These are phyloP conservation scores for Scopulariopsis brevicaulis DNA, from an alignment of 2,329 filamentous ascomycete genomes.

Conservation along the genomic window DNA sequence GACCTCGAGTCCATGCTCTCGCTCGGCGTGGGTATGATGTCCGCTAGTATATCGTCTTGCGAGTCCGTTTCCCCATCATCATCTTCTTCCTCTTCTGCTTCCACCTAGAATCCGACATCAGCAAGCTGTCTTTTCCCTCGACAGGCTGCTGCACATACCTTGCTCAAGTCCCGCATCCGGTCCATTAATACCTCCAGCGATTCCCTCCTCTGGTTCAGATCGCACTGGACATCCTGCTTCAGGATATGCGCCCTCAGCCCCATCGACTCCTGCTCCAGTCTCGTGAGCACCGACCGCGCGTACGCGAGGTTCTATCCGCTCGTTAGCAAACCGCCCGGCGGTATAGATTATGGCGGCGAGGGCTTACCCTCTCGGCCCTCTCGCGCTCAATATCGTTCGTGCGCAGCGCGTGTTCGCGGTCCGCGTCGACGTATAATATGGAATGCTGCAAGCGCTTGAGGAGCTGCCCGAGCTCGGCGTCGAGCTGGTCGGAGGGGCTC, in stretches of 20 bases:
- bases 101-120: neutral
- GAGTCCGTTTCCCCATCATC: constrained; percentile 32
- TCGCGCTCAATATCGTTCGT: constrained; percentile 6
- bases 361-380: constrained; percentile 3
- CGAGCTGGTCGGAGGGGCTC: constrained; percentile 15
- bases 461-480: constrained; percentile 48
- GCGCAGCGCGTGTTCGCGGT: constrained; percentile 29
- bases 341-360: neutral
- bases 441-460: constrained; percentile 54
- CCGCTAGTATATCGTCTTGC: constrained; percentile 42
- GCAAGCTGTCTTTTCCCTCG: neutral
- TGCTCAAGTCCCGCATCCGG: constrained; percentile 55
- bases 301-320: constrained; percentile 46
- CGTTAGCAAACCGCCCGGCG: constrained; percentile 5
- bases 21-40: constrained; percentile 42
- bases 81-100: constrained; percentile 15
- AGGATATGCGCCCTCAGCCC: constrained; percentile 36
- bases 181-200: constrained; percentile 54
- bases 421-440: constrained; percentile 49
- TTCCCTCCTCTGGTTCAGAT: constrained; percentile 54
- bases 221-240: constrained; percentile 41
- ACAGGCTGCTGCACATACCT: constrained; percentile 27
- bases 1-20: constrained; percentile 32
- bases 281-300: constrained; percentile 16
- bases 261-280: constrained; percentile 33